Evolutionary conservation across 2,329 filamentous ascomycete genomes (phyloP).

Genomic region (Pezicula neosporulosa): DNA sequence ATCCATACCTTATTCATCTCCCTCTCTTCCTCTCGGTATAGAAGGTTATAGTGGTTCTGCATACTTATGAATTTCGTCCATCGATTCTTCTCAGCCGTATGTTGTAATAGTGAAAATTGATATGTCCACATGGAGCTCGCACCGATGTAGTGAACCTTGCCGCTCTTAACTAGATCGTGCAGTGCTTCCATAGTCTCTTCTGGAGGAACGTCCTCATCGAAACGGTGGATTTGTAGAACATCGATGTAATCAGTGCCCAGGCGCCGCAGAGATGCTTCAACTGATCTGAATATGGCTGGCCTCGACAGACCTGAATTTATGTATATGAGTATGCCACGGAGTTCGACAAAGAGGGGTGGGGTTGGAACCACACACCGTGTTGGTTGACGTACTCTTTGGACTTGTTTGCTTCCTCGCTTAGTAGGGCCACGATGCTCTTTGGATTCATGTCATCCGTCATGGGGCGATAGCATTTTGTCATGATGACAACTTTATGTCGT

Average conservation of each 20-base stretch:
- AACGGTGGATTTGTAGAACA: constrained; percentile 57
- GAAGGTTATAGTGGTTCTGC: constrained; percentile 52
- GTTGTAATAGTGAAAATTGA: constrained; percentile 47
- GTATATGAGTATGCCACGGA: constrained; percentile 9
- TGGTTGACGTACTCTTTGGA: constrained; percentile 47
- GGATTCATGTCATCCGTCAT: constrained; percentile 41
- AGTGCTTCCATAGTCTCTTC: constrained; percentile 62
- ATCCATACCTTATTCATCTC: constrained; percentile 32
- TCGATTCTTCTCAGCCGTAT: constrained; percentile 45
- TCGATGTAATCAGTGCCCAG: constrained; percentile 56
- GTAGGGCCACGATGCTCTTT: constrained; percentile 23
- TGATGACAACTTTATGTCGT: constrained; percentile 52
- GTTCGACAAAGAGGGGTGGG: neutral
- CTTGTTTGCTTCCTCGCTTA: constrained; percentile 33
- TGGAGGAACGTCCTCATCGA: constrained; percentile 45
- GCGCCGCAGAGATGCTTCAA: constrained; percentile 53
- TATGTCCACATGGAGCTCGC: constrained; percentile 45
- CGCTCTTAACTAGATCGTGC: constrained; percentile 53
- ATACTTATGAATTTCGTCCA: constrained; percentile 56
- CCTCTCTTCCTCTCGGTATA: constrained; percentile 55
- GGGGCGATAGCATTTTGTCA: constrained; percentile 51
- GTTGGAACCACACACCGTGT: constrained; percentile 10
- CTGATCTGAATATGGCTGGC: constrained; percentile 62
- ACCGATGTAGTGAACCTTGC: constrained; percentile 54
- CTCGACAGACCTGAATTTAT: constrained; percentile 49